Evolutionary conservation across 169 alveolate species (phyloP).

Genomic region (Eimeria brunetti): DNA sequence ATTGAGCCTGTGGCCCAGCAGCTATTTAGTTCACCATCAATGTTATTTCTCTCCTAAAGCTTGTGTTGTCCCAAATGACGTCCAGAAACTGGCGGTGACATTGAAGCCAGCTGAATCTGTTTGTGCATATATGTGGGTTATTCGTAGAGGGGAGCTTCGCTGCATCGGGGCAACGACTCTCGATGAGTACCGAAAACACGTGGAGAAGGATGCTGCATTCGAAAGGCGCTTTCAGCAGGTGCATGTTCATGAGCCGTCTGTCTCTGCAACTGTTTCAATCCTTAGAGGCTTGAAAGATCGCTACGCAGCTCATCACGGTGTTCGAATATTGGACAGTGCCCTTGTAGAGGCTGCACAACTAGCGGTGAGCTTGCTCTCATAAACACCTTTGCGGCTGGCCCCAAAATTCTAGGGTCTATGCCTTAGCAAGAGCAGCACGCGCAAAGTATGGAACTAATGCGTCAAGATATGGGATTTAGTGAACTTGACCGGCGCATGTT

Average conservation of each 20-base stretch:
- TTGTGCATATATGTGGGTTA: not conserved
- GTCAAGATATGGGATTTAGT: not conserved
- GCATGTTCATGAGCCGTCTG: slow-evolving; percentile 91
- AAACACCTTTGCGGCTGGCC: not conserved
- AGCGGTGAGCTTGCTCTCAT: slow-evolving; percentile 82
- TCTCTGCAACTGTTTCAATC: slow-evolving; percentile 92
- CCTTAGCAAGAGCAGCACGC: not conserved
- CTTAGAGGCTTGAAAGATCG: slow-evolving; percentile 92
- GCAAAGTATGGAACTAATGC: not conserved
- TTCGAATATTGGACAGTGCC: slow-evolving; percentile 91
- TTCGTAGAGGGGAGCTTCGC: slow-evolving; percentile 66
- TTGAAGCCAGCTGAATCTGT: not conserved
- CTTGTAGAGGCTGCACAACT: slow-evolving; percentile 92
- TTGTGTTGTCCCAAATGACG: no score
- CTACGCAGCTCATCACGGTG: slow-evolving; percentile 94
- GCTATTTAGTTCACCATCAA: not conserved
- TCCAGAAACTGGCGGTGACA: not conserved
- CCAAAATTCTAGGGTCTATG: not conserved
- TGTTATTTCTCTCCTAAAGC: no score
- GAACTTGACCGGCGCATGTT: no score
- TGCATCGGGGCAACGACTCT: slow-evolving; percentile 94
- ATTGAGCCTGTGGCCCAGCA: not conserved
- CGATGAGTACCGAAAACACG: slow-evolving; percentile 92
- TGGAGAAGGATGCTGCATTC: slow-evolving; percentile 94
- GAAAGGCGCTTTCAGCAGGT: slow-evolving; percentile 93